phyloP scores from a whole-genome alignment of 2,329 filamentous ascomycete genomes.

The Botryotinia calthae region DNA sequence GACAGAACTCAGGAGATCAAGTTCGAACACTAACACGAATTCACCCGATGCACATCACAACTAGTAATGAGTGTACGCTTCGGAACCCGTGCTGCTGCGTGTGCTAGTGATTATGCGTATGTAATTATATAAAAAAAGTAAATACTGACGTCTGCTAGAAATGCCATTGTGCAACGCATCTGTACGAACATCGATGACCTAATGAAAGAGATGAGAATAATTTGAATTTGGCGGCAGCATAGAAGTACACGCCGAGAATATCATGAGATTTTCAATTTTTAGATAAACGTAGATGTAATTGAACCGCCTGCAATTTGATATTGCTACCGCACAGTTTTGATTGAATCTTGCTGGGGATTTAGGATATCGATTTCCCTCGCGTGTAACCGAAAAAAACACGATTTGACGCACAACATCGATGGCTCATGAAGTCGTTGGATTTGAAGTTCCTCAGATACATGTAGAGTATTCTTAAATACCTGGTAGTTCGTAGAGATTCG shows the following conservation, averaged over 20 bases:
- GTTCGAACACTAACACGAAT: not conserved
- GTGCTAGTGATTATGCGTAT: not conserved
- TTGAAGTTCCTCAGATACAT: not conserved
- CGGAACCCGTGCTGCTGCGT: not conserved
- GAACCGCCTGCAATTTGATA: accelerated
- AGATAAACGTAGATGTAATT: not conserved
- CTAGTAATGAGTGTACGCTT: not conserved
- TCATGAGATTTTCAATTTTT: too few relatives aligned
- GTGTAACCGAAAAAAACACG: not conserved
- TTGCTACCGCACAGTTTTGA: not conserved
- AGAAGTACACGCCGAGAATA: not conserved
- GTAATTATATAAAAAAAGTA: not conserved
- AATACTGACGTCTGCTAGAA: not conserved
- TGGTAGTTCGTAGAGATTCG: not conserved
- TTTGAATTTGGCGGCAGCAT: not conserved
- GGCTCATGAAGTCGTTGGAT: not conserved
- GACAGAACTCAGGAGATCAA: not conserved
- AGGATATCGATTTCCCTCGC: not conserved
- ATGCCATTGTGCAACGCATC: not conserved
- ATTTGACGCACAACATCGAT: accelerated
- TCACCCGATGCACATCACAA: not conserved
- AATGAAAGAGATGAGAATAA: not conserved
- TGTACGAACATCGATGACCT: not conserved
- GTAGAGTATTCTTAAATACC: not conserved
- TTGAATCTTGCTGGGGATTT: not conserved